Conservation (phyloP, 176 grass and related monocot genomes). For the Cenchrus americanus region DNA sequence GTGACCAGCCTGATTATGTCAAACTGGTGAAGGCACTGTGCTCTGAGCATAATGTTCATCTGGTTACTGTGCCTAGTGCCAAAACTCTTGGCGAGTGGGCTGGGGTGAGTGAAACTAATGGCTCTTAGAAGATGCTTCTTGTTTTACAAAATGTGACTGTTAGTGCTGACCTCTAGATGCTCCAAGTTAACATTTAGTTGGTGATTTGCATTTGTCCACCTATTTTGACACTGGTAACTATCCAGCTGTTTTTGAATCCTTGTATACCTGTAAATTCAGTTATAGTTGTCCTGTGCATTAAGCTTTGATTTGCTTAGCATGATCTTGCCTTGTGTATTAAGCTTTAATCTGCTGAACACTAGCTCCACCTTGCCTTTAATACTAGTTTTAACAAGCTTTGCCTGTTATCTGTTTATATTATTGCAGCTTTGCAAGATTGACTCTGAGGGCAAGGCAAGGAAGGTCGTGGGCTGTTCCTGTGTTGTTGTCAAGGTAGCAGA, state of each 20-base stretch:
- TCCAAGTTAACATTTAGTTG: not conserved
- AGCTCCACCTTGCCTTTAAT: too few relatives aligned
- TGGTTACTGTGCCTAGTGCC: slow-evolving; percentile 60
- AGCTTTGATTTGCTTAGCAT: not conserved
- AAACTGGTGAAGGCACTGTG: slow-evolving; percentile 43
- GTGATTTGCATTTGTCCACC: not conserved
- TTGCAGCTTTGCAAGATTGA: slow-evolving; percentile 86
- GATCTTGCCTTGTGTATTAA: not conserved
- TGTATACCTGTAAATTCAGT: not conserved
- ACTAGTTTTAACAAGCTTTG: not conserved
- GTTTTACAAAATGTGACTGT: not conserved
- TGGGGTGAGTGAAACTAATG: slow-evolving; percentile 44
- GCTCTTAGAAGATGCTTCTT: not conserved
- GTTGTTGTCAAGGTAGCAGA: slow-evolving; percentile 65
- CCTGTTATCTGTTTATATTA: not conserved
- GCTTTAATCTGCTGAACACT: not conserved
- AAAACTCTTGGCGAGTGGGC: slow-evolving; percentile 68
- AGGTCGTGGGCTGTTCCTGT: slow-evolving; percentile 80
- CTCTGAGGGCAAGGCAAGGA: slow-evolving; percentile 82
- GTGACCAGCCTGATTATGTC: slow-evolving; percentile 63
- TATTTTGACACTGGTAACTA: not conserved
- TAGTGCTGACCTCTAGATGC: not conserved
- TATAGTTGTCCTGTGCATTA: not conserved
- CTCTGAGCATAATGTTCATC: slow-evolving; percentile 61
- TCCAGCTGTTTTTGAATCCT: not conserved